phyloP scores from a whole-genome alignment of 2,329 filamentous ascomycete genomes.

The Seiridium cupressi region DNA sequence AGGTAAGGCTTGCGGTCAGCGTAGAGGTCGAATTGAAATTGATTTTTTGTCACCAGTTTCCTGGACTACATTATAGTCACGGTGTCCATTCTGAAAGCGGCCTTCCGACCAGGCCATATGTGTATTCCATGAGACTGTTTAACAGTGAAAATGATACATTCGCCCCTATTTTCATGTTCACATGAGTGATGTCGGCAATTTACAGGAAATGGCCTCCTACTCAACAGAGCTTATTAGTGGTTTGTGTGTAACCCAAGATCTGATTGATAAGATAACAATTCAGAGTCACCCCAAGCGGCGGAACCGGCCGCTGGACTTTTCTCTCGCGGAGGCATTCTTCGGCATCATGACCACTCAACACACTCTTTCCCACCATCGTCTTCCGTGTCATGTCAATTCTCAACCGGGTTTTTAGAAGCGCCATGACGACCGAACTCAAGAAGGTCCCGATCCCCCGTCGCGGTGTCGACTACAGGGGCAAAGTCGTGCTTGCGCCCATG shows the following conservation, averaged over 20 bases:
- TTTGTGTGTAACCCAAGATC: not conserved
- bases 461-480: constrained; percentile 91
- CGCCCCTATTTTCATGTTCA: too few relatives aligned
- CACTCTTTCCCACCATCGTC: not conserved
- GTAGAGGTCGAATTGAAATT: too few relatives aligned
- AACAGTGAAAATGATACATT: too few relatives aligned
- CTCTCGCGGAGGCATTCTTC: not conserved
- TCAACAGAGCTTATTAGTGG: too few relatives aligned
- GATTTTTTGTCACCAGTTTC: too few relatives aligned
- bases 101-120: too few relatives aligned
- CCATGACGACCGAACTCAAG: constrained; percentile 59
- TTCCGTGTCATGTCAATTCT: constrained; percentile 13
- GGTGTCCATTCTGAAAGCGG: too few relatives aligned
- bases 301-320: not conserved
- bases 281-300: not conserved
- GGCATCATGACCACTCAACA: not conserved
- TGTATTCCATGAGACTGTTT: too few relatives aligned
- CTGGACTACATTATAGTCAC: too few relatives aligned
- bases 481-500: constrained; percentile 95
- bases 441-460: constrained; percentile 80
- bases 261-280: constrained; percentile 2
- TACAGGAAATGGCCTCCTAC: too few relatives aligned
- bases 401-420: constrained; percentile 35
- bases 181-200: too few relatives aligned
- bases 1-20: too few relatives aligned